phyloP scores from a whole-genome alignment of 2,329 filamentous ascomycete species.

The Fusarium pseudograminearum region DNA sequence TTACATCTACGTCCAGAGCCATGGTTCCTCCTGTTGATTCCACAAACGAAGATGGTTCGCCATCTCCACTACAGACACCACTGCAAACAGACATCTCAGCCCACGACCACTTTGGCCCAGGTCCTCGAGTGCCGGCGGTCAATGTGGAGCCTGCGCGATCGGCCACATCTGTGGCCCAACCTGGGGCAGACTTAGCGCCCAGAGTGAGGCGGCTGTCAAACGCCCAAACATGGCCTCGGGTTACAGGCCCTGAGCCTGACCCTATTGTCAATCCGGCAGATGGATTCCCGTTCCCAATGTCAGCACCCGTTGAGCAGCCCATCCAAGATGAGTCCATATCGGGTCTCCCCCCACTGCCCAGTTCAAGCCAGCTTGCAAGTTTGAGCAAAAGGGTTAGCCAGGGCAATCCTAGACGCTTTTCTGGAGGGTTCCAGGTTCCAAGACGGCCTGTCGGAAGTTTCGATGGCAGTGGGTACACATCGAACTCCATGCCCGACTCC shows the following conservation, averaged over 20 bases:
- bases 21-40: constrained; percentile 30
- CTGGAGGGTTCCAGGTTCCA: constrained; percentile 57
- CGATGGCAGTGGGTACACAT: constrained; percentile 40
- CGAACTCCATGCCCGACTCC: constrained; percentile 38
- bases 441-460: constrained; percentile 56
- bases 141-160: constrained; percentile 49
- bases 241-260: constrained; percentile 43
- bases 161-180: constrained; percentile 37
- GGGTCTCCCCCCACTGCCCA: constrained; percentile 55
- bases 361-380: constrained; percentile 56
- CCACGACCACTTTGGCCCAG: constrained; percentile 7
- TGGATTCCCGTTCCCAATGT: constrained; percentile 59
- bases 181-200: constrained; percentile 31
- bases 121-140: constrained; percentile 43
- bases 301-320: constrained; percentile 46
- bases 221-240: constrained; percentile 62
- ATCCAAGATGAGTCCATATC: constrained; percentile 51
- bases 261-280: constrained; percentile 37
- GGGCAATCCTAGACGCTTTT: constrained; percentile 57
- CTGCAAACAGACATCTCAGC: constrained; percentile 16
- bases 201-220: constrained; percentile 51
- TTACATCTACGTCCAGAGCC: constrained; percentile 11
- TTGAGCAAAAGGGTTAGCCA: constrained; percentile 55
- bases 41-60: constrained; percentile 4
- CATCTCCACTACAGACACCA: constrained; percentile 15